Evolutionary conservation across 169 alveolate genomes (phyloP), one percentile per base, ranked within the genome.

Genomic region (Plasmodium falciparum): DNA sequence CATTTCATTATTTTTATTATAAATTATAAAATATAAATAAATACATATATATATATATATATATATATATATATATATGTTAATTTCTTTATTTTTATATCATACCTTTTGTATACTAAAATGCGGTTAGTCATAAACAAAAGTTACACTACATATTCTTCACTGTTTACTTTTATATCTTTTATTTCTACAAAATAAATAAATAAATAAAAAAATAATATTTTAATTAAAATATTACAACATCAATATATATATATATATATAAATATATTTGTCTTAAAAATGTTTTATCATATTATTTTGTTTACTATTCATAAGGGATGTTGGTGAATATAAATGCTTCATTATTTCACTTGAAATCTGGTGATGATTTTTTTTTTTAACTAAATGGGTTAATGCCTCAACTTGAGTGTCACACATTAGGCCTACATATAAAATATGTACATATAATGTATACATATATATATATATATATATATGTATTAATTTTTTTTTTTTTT

Each of bases 1-100:
- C 75, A 62, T 76, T 56, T 76, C 66, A 76, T 63, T 76, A 76
- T 76, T 76, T 76, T 76, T 50, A 24, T 63, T 62, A 39, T 74
- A 43, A 22, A 2, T 45, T n/a, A 12, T 26, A 59, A 59, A 59
- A 15, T n/a, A 49, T 1, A 11, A 26, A 59, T 59, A 59, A 5
- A 26, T 13, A 59, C 15, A 59, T 1, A 11, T 63, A 59, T 59
- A 59, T 59, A 26, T 13, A 59, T 4, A 59, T 59, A 17, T 2
- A 59, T 24, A 59, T 59, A n/a, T 15, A 59, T 15, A 59, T 4
- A 59, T 20, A 63, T 12, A 63, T 26, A 26, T 12, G 11, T 11
- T 61, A 22, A 61, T 12, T 61, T 3, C 8, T 20, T 61, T 1
- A 20, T 22, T 12, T 15, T 54, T 54, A 4, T 15, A 50, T 39